Evolutionary conservation across 2,329 filamentous ascomycete species (phyloP).

Genomic region (Aspergillus sp.): DNA sequence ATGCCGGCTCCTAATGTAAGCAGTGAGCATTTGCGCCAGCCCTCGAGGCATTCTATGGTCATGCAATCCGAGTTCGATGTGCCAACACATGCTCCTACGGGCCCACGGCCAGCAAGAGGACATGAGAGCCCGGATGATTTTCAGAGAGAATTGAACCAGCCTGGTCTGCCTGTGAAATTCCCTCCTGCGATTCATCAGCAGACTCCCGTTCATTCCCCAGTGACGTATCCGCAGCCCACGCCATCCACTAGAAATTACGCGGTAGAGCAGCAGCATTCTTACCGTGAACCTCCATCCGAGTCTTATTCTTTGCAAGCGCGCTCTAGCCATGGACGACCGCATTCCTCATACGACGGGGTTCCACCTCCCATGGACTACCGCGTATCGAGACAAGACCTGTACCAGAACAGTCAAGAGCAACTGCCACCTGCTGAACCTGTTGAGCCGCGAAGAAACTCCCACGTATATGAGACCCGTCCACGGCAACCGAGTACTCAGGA

Average conservation of each 20-base stretch:
- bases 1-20: slow-evolving; percentile 42
- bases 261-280: slow-evolving; percentile 17
- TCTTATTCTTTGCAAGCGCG: slow-evolving; percentile 16
- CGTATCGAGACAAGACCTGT: slow-evolving; percentile 13
- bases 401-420: slow-evolving; percentile 10
- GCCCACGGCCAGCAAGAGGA: slow-evolving; percentile 12
- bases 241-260: slow-evolving; percentile 10
- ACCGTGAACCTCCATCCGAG: slow-evolving; percentile 13
- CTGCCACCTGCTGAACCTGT: slow-evolving; percentile 6
- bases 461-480: slow-evolving; percentile 10
- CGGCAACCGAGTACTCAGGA: slow-evolving; percentile 13
- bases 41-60: slow-evolving; percentile 61
- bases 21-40: slow-evolving; percentile 66
- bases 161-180: neutral
- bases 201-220: slow-evolving; percentile 12
- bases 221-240: slow-evolving; percentile 1
- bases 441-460: slow-evolving; percentile 6
- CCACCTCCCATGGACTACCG: slow-evolving; percentile 18
- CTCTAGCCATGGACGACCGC: slow-evolving; percentile 17
- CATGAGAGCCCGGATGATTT: slow-evolving; percentile 28
- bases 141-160: slow-evolving; percentile 20
- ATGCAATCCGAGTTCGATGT: slow-evolving; percentile 35
- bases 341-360: slow-evolving; percentile 18
- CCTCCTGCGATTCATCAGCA: neutral
- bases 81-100: slow-evolving; percentile 28